A percentile compares a stretch with the other conserved stretches of the same genome.
Evolutionary conservation across 129 eudicot species (phyloP).

Genomic region (sunflower (Helianthus annuus)): HanXRQr2.0-SUNRISE NC_035441.2:48064107-48064606

Average conservation of each 20-base stretch:
- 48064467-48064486: constrained; percentile 26
- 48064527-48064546: constrained; percentile 26
- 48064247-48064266: no score
- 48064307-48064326: no score
- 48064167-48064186: no score
- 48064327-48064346: not conserved
- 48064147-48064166: no score
- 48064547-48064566: constrained; percentile 29
- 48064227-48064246: no score
- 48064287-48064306: no score
- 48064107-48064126: not conserved
- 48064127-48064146: no score
- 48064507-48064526: constrained; percentile 26
- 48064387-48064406: constrained; percentile 3
- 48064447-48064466: constrained; percentile 1
- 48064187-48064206: no score
- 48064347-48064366: not conserved
- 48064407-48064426: constrained; percentile 8
- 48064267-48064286: no score
- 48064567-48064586: not conserved
- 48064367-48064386: not conserved
- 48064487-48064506: constrained; percentile 25
- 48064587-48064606: not conserved
- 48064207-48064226: no score
- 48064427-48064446: constrained; percentile 10